phyloP scores from a whole-genome alignment of 2,329 filamentous ascomycete species.

The Hirsutella rhossiliensis region DNA sequence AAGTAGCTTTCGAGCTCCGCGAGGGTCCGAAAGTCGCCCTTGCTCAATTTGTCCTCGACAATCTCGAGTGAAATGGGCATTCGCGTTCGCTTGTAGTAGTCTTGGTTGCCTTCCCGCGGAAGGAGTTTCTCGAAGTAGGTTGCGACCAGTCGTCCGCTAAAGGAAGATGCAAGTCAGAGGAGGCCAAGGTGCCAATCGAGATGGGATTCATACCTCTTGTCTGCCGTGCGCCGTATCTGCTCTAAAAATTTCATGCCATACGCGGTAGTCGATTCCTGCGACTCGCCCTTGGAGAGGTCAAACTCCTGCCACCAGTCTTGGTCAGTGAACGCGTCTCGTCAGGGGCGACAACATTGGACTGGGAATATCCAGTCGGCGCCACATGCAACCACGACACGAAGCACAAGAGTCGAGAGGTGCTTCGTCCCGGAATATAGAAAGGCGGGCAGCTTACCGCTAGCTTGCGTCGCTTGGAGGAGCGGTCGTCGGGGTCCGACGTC shows the following conservation, averaged over 20 bases:
- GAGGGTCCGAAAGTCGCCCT: slow-evolving; percentile 56
- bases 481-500: slow-evolving; percentile 35
- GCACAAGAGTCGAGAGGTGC: background rate
- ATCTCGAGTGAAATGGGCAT: slow-evolving; percentile 69
- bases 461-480: slow-evolving; percentile 44
- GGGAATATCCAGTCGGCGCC: background rate
- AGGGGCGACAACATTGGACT: too few species aligned
- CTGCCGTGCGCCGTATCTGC: slow-evolving; percentile 61
- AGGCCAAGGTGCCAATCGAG: background rate
- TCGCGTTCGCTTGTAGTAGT: slow-evolving; percentile 67
- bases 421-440: background rate
- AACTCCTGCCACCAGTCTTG: slow-evolving; percentile 18
- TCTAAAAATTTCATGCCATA: slow-evolving; percentile 64
- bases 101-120: slow-evolving; percentile 48
- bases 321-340: background rate
- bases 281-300: slow-evolving; percentile 45
- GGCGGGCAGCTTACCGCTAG: slow-evolving; percentile 27
- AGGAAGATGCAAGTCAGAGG: background rate
- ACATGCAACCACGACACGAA: background rate
- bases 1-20: slow-evolving; percentile 72
- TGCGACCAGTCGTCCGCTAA: slow-evolving; percentile 60
- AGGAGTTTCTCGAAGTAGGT: slow-evolving; percentile 65
- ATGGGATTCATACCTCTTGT: slow-evolving; percentile 58
- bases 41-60: slow-evolving; percentile 63
- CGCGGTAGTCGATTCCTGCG: slow-evolving; percentile 54